Base-by-base conservation (phyloP, 805 yeast species). In the Lipomyces japonicus region DNA sequence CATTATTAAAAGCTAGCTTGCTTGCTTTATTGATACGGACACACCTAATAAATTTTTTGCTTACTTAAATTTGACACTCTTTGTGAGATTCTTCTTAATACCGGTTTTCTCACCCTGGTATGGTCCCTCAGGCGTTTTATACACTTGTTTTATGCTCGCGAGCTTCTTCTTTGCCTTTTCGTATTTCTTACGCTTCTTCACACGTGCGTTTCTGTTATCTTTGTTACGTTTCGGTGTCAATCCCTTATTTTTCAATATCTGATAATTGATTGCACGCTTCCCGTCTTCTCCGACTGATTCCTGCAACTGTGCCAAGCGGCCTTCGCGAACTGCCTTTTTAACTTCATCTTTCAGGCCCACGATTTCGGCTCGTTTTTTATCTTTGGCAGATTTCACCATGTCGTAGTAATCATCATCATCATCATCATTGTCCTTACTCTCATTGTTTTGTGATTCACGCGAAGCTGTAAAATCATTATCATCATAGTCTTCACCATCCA, bases 171-270 rank as follows among this genome's bases (percentile, higher is more conserved):
- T 82, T 25, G 98, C 98, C 67, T 79, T 77, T 58, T 88, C 97
- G 74, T 86, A 93, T 80, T 87, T 87, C 81, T 82, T 86, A 77
- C 98, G 85, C 95, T 91, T 93, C 78, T 93, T 93, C 63, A 93
- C 97, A 72, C 98, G 84, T 38, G 97, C 80, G 68, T 93, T 93
- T 71, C 97, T 80, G 75, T 86, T 81, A 59, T 87, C 96, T 77
- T 93, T 93, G 75, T 86, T 85, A 67, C 96, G 79, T 68, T 83
- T 85, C 18, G 95, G 91, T 1, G 97, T 90, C 57, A 93, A 80
- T 65, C 98, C 98, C 74, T 87, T 90, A 74, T 93, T 93, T 78
- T 91, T 93, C 71, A 87, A 76, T 56, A 93, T 93, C 74, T 91
- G 97, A 72, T 84, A 93, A 67, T 86, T 88, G 63, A 93, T 77